These are phyloP conservation scores for Spergularia bocconei DNA, from an alignment of 148 eudicot genomes.

Conservation along the genomic window DNA sequence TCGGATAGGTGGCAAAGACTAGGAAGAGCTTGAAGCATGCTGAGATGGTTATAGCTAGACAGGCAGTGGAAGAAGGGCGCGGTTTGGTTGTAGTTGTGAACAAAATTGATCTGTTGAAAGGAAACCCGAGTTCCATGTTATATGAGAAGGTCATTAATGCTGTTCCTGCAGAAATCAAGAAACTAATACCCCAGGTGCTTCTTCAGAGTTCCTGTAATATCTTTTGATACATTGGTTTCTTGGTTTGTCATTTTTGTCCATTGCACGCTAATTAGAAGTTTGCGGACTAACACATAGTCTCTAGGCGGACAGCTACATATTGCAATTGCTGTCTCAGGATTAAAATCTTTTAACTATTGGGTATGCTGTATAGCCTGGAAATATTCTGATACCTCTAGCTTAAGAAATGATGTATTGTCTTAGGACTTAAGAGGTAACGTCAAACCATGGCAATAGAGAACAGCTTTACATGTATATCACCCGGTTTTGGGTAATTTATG, in stretches of 20 bases:
- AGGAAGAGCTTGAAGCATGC: conserved; percentile 86
- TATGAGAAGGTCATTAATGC: conserved; percentile 61
- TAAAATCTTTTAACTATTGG: too few relatives aligned
- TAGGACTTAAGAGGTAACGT: too few relatives aligned
- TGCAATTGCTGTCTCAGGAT: too few relatives aligned
- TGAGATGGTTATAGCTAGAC: conserved; percentile 92
- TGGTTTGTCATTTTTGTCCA: background rate
- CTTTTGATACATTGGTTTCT: background rate
- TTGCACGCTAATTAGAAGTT: too few relatives aligned
- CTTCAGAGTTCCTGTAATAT: conserved; percentile 1
- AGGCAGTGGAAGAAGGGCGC: conserved; percentile 97
- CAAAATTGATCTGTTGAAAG: conserved; percentile 85
- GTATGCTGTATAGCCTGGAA: too few relatives aligned
- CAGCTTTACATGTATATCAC: too few relatives aligned
- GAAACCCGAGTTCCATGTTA: conserved; percentile 42
- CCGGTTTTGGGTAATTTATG: too few relatives aligned
- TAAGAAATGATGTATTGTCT: too few relatives aligned
- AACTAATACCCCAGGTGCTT: conserved; percentile 87
- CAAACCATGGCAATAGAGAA: too few relatives aligned
- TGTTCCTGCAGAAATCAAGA: conserved; percentile 89
- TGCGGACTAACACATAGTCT: too few relatives aligned
- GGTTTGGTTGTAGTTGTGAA: conserved; percentile 87
- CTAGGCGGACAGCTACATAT: too few relatives aligned
- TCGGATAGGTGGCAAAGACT: conserved; percentile 55
- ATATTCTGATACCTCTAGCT: too few relatives aligned